Evolutionary conservation across 768 basidiomycete genomes (phyloP).

Genomic region (Trametes coccinea): DNA sequence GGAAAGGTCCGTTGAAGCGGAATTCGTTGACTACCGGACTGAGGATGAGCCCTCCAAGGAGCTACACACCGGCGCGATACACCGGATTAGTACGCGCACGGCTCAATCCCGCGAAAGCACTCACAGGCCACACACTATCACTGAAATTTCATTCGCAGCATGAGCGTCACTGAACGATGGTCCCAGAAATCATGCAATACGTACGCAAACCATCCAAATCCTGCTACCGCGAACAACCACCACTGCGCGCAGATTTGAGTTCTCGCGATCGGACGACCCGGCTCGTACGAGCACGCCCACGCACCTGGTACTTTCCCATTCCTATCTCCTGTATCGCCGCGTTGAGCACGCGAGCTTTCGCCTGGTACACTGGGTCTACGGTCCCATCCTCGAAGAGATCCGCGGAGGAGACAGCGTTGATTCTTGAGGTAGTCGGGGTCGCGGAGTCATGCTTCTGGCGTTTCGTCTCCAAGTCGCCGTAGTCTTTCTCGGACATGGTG

Average conservation of each 20-base stretch:
- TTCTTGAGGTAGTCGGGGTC: background rate
- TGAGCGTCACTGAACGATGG: background rate
- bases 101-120: constrained; percentile 22
- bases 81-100: background rate
- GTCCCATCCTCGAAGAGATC: constrained; percentile 30
- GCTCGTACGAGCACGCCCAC: background rate
- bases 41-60: constrained; percentile 46
- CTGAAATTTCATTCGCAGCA: constrained; percentile 33
- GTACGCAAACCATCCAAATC: constrained; percentile 77
- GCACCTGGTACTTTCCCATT: constrained; percentile 57
- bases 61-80: constrained; percentile 26
- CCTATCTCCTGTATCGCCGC: constrained; percentile 52
- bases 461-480: constrained; percentile 7
- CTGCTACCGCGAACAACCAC: constrained; percentile 63
- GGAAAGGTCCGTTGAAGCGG: constrained; percentile 45
- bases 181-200: constrained; percentile 28
- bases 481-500: constrained; percentile 8
- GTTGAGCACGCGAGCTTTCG: constrained; percentile 50
- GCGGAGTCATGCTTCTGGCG: background rate
- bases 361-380: constrained; percentile 48
- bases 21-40: constrained; percentile 52
- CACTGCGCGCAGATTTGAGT: constrained; percentile 41
- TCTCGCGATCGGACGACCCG: background rate
- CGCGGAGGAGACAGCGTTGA: background rate
- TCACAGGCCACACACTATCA: constrained; percentile 73